Conservation (phyloP, 352 stramenopile genomes). For the Elongisporangium anandrum region DNA sequence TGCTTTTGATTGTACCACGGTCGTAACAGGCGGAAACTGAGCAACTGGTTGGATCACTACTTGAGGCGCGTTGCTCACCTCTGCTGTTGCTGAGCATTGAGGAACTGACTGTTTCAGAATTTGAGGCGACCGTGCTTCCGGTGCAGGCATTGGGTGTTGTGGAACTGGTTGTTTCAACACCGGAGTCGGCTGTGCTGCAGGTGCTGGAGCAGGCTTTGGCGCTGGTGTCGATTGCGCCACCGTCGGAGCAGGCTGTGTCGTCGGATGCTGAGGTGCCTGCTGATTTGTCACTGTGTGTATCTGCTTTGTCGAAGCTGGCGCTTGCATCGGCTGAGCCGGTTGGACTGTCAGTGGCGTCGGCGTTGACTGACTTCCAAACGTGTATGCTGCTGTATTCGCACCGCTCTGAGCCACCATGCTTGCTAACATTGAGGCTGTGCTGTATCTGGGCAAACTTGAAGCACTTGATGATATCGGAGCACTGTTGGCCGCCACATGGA, state of each 20-base stretch:
- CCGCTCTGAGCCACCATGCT: neutral
- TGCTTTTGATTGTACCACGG: neutral
- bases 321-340: conserved; percentile 2
- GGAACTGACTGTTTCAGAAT: too few species aligned
- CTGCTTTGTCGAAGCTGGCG: neutral
- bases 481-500: neutral
- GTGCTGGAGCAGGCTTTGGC: neutral
- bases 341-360: neutral
- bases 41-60: neutral
- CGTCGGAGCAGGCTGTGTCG: neutral
- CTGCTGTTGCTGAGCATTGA: neutral
- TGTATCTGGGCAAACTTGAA: neutral
- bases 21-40: neutral
- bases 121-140: neutral
- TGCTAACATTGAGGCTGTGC: neutral
- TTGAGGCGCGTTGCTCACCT: neutral
- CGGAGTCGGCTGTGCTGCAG: neutral
- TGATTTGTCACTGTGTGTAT: neutral
- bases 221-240: neutral
- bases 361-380: neutral
- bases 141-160: neutral
- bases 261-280: neutral
- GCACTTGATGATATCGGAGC: neutral
- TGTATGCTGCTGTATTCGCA: neutral
- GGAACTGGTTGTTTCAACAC: neutral